A percentile compares a stretch with the other conserved stretches of the same genome.
phyloP scores from a whole-genome alignment of 139 green algal genomes.

The Mesotaenium endlicherianum region DNA sequence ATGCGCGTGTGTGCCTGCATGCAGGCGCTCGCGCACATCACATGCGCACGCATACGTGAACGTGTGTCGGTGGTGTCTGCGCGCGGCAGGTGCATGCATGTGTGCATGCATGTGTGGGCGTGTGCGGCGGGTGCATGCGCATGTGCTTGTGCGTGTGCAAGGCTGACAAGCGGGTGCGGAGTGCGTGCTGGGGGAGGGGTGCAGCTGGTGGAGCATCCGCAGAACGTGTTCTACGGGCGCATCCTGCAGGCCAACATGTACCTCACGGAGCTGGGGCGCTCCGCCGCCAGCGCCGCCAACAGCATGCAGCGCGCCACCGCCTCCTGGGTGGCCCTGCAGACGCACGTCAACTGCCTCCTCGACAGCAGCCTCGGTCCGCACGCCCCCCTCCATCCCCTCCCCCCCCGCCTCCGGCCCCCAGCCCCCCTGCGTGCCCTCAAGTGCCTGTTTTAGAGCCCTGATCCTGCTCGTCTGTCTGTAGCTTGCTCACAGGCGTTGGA shows the following conservation, averaged over 20 bases:
- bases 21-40: too few relatives aligned
- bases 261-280: conserved; percentile 55
- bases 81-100: too few relatives aligned
- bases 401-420: background rate
- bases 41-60: too few relatives aligned
- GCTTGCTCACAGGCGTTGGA: too few relatives aligned
- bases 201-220: conserved; percentile 84
- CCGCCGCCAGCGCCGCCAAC: background rate
- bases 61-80: too few relatives aligned
- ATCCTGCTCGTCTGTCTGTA: too few relatives aligned
- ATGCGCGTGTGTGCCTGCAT: too few relatives aligned
- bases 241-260: conserved; percentile 79
- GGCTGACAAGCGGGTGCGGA: background rate
- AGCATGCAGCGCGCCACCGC: conserved; percentile 16
- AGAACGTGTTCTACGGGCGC: conserved; percentile 76
- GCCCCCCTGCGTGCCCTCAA: background rate
- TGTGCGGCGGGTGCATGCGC: too few relatives aligned
- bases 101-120: too few relatives aligned
- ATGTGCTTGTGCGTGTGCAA: background rate
- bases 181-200: background rate
- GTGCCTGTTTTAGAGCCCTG: background rate
- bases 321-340: conserved; percentile 82
- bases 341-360: conserved; percentile 77
- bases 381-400: background rate
- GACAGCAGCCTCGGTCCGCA: conserved; percentile 71